These are phyloP conservation scores for Fusarium robinianum DNA, from an alignment of 2,329 filamentous ascomycete species.

Conservation along the genomic window DNA sequence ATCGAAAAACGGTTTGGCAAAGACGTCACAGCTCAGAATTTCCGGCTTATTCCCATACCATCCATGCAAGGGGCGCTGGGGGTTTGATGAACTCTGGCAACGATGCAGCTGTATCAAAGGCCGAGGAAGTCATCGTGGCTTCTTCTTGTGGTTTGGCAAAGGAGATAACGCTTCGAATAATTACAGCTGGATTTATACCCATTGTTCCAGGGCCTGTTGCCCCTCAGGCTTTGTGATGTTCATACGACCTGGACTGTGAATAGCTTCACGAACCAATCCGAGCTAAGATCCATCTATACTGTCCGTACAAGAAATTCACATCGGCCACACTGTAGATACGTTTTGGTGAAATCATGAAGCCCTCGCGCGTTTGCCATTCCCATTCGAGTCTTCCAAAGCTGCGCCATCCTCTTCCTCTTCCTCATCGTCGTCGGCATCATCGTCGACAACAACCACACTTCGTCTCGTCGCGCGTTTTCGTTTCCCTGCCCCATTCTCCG, in stretches of 20 bases:
- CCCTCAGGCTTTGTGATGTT: too few relatives aligned
- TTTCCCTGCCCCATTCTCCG: slow-evolving; percentile 26
- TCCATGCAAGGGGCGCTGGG: too few relatives aligned
- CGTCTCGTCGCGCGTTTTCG: slow-evolving; percentile 30
- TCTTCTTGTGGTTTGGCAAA: too few relatives aligned
- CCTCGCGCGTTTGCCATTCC: slow-evolving; percentile 28
- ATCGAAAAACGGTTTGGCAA: too few relatives aligned
- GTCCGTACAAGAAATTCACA: not conserved
- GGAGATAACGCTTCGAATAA: too few relatives aligned
- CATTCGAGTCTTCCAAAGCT: slow-evolving; percentile 6
- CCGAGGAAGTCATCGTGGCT: too few relatives aligned
- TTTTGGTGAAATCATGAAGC: slow-evolving; percentile 25
- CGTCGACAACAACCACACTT: slow-evolving; percentile 20
- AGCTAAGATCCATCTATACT: not conserved
- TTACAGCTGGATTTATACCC: too few relatives aligned
- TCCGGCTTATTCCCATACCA: too few relatives aligned
- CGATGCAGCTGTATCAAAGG: too few relatives aligned
- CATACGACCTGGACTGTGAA: slow-evolving; percentile 4
- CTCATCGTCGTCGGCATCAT: slow-evolving; percentile 23
- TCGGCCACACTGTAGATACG: not conserved
- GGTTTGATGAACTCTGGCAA: too few relatives aligned
- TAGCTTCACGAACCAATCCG: slow-evolving; percentile 9
- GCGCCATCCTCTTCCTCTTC: slow-evolving; percentile 15
- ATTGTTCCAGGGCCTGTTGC: too few relatives aligned
- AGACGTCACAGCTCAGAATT: too few relatives aligned